These are phyloP conservation scores for Bipolaris sorokiniana DNA, from an alignment of 2,329 filamentous ascomycete genomes.

Conservation along the genomic window DNA sequence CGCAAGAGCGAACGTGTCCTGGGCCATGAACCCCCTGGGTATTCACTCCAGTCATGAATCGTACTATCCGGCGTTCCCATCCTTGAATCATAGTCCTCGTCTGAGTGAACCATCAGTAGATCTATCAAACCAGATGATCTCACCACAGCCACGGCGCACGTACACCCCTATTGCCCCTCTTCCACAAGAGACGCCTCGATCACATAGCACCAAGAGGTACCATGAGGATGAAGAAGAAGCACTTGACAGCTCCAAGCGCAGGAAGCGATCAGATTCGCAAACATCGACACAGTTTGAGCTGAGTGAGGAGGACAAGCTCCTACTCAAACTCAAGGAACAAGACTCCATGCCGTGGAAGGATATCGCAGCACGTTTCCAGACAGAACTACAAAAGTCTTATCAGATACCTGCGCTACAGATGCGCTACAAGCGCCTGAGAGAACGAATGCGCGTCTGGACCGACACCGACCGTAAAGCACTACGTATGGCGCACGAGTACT, in stretches of 20 bases:
- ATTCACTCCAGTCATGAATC: constrained; percentile 44
- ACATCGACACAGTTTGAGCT: constrained; percentile 49
- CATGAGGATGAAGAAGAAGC: constrained; percentile 48
- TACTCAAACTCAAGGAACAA: constrained; percentile 59
- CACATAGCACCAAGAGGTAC: constrained; percentile 45
- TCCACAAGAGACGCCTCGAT: constrained; percentile 43
- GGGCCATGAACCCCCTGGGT: constrained; percentile 51
- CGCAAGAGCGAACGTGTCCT: constrained; percentile 43
- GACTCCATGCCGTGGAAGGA: constrained; percentile 62
- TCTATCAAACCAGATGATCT: constrained; percentile 32
- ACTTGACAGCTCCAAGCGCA: constrained; percentile 46
- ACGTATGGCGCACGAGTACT: constrained; percentile 59
- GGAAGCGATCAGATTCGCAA: constrained; percentile 50
- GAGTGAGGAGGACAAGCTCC: constrained; percentile 58
- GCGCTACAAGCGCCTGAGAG: constrained; percentile 59
- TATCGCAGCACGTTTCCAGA: constrained; percentile 58
- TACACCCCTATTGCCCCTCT: constrained; percentile 55
- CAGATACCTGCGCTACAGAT: constrained; percentile 62
- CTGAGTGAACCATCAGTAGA: constrained; percentile 44
- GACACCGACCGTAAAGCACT: constrained; percentile 59
- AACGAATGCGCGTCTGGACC: constrained; percentile 59
- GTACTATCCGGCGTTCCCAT: constrained; percentile 41
- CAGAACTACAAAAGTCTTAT: constrained; percentile 56
- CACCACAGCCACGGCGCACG: constrained; percentile 50
- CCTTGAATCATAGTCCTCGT: constrained; percentile 37